Percentiles rank a stretch among this genome's conserved stretches.
phyloP scores from a whole-genome alignment of 108 stramenopile species.

The Fragilariopsis cylindrus region DNA sequence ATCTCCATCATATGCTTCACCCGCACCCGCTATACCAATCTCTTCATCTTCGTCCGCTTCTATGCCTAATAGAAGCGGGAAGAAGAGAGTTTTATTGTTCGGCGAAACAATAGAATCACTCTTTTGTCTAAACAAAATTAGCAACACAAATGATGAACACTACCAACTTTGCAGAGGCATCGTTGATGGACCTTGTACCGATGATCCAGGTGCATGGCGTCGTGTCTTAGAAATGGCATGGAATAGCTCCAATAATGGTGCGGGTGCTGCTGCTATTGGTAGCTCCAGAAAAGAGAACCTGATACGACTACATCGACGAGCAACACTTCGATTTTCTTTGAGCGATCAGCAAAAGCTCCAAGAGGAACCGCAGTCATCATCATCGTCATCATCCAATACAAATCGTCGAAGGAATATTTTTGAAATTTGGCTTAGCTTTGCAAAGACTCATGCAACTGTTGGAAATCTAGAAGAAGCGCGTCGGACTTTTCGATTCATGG shows the following conservation, averaged over 20 bases:
- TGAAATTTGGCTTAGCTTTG: conserved; percentile 71
- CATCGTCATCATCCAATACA: background rate
- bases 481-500: conserved; percentile 49
- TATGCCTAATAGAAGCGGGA: background rate
- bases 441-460: conserved; percentile 31
- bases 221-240: conserved; percentile 36
- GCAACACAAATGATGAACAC: conserved; percentile 26
- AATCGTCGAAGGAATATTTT: conserved; percentile 30
- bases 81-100: conserved; percentile 16
- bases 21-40: conserved; percentile 1
- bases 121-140: conserved; percentile 45
- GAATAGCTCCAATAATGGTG: background rate
- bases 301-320: conserved; percentile 67
- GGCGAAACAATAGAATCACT: conserved; percentile 71
- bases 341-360: background rate
- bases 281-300: conserved; percentile 39
- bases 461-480: conserved; percentile 50
- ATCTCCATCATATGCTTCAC: conserved; percentile 10
- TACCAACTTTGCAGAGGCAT: conserved; percentile 31
- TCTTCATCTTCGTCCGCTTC: background rate
- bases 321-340: conserved; percentile 65
- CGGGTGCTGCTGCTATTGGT: background rate
- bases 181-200: conserved; percentile 34
- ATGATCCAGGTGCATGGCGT: conserved; percentile 46
- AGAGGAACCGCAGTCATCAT: background rate